phyloP scores from a whole-genome alignment of 306 rosid genomes.

The Cucumis hystrix region DNA sequence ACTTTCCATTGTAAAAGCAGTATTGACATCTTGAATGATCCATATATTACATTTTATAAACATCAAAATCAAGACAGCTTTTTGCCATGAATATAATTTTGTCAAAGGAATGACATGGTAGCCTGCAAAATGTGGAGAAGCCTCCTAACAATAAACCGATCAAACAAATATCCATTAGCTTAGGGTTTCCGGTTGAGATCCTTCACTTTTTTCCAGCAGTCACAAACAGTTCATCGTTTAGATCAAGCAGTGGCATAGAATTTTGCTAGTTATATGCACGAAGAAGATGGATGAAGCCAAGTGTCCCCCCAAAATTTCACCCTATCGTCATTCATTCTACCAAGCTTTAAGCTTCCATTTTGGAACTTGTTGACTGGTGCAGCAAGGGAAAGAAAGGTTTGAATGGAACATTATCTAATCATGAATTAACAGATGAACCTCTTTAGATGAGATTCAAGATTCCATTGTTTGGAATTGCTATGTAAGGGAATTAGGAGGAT shows the following conservation, averaged over 20 bases:
- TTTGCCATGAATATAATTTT: neutral
- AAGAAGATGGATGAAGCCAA: neutral
- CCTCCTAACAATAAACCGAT: neutral
- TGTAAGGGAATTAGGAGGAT: neutral
- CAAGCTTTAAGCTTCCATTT: neutral
- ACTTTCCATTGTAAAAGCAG: neutral
- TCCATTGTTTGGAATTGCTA: neutral
- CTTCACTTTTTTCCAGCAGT: neutral
- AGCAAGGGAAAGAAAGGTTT: neutral
- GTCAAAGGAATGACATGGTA: neutral
- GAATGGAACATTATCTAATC: neutral
- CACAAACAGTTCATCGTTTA: neutral
- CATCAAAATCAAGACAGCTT: neutral
- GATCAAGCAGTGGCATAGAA: neutral
- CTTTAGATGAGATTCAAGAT: neutral
- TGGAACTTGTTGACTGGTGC: neutral
- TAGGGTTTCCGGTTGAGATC: neutral
- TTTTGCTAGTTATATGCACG: neutral
- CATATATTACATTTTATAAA: neutral
- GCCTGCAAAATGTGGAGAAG: neutral
- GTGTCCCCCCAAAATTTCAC: neutral
- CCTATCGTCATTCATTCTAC: neutral
- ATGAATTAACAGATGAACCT: neutral
- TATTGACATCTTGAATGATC: neutral
- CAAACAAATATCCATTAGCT: neutral